phyloP scores from a whole-genome alignment of 768 basidiomycete species.

The Panaeolus papilionaceus region DNA sequence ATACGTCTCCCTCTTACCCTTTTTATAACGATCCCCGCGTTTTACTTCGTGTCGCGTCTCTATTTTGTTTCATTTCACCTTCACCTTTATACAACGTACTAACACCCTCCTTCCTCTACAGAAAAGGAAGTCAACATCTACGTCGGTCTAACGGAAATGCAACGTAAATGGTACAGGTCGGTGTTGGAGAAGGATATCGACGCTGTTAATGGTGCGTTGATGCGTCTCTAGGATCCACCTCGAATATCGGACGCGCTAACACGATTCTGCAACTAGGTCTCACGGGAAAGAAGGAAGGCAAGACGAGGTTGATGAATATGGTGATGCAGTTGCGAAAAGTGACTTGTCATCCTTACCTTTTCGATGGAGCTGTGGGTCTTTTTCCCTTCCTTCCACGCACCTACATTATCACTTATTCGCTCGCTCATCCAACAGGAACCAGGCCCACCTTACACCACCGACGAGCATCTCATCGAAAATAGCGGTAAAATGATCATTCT shows the following conservation, averaged over 20 bases:
- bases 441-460: conserved; percentile 97
- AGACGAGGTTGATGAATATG: conserved; percentile 97
- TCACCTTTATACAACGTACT: not conserved
- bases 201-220: conserved; percentile 85
- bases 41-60: too few species aligned
- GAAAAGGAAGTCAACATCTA: conserved; percentile 99
- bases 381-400: not conserved
- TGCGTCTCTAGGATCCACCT: not conserved
- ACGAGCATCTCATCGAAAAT: conserved; percentile 94
- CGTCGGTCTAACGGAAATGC: conserved; percentile 96
- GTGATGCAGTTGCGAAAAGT: conserved; percentile 98
- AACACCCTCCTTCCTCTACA: conserved; percentile 31
- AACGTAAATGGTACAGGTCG: conserved; percentile 96
- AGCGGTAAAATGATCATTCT: conserved; percentile 98
- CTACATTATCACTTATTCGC: too few species aligned
- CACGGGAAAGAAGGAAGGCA: conserved; percentile 98
- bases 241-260: too few species aligned
- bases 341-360: conserved; percentile 90
- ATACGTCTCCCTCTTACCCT: too few species aligned
- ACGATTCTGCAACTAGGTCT: conserved; percentile 53
- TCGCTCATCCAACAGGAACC: conserved; percentile 68
- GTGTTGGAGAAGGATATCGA: conserved; percentile 98
- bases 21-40: too few species aligned
- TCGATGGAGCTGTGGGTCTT: conserved; percentile 81
- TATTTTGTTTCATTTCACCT: too few species aligned